phyloP scores from a whole-genome alignment of 1,284 basidiomycete species.

The Ustilago crameri region DNA sequence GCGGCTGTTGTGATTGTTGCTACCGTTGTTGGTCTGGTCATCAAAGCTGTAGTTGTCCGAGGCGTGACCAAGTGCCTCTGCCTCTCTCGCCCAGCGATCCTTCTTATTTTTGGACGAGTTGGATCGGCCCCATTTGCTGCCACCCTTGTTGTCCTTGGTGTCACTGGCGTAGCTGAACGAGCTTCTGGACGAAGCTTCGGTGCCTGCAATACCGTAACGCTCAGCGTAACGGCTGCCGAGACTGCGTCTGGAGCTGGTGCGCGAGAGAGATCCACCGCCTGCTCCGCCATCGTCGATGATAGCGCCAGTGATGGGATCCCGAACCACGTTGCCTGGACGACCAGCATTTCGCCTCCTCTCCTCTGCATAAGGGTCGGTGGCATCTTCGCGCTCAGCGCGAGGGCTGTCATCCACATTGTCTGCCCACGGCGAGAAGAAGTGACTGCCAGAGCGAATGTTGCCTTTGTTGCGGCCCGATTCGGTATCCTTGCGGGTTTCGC shows the following conservation, averaged over 20 bases:
- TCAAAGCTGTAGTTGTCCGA: conserved; percentile 38
- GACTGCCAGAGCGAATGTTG: conserved; percentile 36
- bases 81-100: conserved; percentile 52
- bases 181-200: conserved; percentile 39
- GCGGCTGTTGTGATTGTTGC: conserved; percentile 30
- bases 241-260: conserved; percentile 41
- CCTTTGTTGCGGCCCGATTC: conserved; percentile 33
- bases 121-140: conserved; percentile 38
- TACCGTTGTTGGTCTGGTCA: conserved; percentile 10
- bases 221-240: conserved; percentile 53
- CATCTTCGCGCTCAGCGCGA: conserved; percentile 49
- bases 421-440: conserved; percentile 46
- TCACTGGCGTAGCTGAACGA: conserved; percentile 46
- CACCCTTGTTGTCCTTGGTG: conserved; percentile 8
- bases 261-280: conserved; percentile 32
- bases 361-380: conserved; percentile 33
- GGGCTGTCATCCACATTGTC: conserved; percentile 52
- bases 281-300: conserved; percentile 32
- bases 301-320: conserved; percentile 52
- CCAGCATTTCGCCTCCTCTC: conserved; percentile 39
- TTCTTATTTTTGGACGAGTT: conserved; percentile 42
- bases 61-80: conserved; percentile 39
- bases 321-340: conserved; percentile 21
- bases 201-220: conserved; percentile 42
- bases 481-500: conserved; percentile 46